Evolutionary conservation across 441 rosid genomes (phyloP), one percentile per base, ranked within the genome.

Genomic region (Sinapis alba): DNA sequence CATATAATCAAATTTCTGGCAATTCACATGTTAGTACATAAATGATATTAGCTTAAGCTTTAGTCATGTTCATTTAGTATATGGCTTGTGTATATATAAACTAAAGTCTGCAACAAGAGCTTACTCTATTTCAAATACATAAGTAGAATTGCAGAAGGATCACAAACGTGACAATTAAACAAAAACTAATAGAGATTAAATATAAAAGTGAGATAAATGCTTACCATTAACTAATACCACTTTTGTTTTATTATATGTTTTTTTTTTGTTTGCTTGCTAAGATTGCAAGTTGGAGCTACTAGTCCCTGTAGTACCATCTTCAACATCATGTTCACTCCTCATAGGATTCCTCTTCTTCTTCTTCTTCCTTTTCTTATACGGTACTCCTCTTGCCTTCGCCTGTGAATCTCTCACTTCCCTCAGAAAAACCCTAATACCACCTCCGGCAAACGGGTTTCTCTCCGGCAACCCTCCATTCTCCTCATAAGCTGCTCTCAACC

Each of bases 351-450:
- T 74, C 69, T 65, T 81, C 76, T 79, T 84, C 79, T 80, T 82
- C 85, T 88, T 89, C 83, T 89, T 91, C 62, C 90, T 89, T 89
- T 91, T 91, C 87, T 88, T 90, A 41, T 92, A 92, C 7, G 89
- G 94, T 66, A 92, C 88, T 27, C 97, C 97, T 81, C 97, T 83
- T 2, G 97, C 97, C 71, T 85, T 92, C 0, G 94, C 86, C 64
- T 91, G 97, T 19, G 87, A 86, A 58, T 91, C 95, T 78, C 93
- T 87, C 60, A 89, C 93, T 81, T 91, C 93, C 28, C 86, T 83
- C 6, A 91, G 76, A 65, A 87, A 86, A 63, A 89, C 87, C 72
- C 93, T 75, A 74, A 91, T 89, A n/a, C 84, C 87, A 0, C 93
- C 87, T 2, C 84, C 83, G 1, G 97, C 97, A 75, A 91, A 91